A percentile compares a stretch with the other conserved stretches of the same genome.
phyloP scores from a whole-genome alignment of 2,329 filamentous ascomycete species.

The Dryadomyces quercivorus region DNA sequence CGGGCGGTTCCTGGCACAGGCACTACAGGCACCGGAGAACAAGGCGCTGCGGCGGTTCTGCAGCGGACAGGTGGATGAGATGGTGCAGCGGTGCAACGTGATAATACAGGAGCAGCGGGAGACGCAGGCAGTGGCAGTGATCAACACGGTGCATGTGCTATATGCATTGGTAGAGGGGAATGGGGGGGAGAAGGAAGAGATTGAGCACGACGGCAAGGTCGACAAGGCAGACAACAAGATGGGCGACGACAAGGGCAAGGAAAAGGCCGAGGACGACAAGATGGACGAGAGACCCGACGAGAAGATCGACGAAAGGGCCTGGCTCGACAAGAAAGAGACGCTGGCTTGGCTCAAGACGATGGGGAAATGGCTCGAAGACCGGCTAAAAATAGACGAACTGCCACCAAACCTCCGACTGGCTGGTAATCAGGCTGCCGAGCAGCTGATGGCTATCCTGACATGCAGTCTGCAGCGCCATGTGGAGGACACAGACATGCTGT shows the following conservation, averaged over 20 bases:
- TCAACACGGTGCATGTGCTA: constrained; percentile 81
- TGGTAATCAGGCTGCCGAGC: constrained; percentile 79
- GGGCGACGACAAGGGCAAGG: neutral
- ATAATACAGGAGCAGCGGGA: constrained; percentile 54
- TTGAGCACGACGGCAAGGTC: constrained; percentile 57
- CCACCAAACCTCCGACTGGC: constrained; percentile 65
- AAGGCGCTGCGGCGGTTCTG: constrained; percentile 62
- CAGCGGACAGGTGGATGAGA: constrained; percentile 56
- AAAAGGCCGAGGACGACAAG: neutral
- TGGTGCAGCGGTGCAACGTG: constrained; percentile 57
- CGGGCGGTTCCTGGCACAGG: constrained; percentile 82
- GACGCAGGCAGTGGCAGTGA: constrained; percentile 53
- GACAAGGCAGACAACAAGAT: constrained; percentile 23
- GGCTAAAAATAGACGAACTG: constrained; percentile 58
- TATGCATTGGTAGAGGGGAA: constrained; percentile 51
- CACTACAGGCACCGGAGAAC: constrained; percentile 66
- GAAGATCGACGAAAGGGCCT: constrained; percentile 21
- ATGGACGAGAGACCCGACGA: neutral
- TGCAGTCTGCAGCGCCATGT: constrained; percentile 65
- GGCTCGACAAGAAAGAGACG: constrained; percentile 57
- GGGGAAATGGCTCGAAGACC: constrained; percentile 67
- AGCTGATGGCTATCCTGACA: constrained; percentile 75
- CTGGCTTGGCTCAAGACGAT: constrained; percentile 49
- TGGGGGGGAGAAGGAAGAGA: constrained; percentile 34
- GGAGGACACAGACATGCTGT: constrained; percentile 70